A percentile compares a stretch with the other conserved stretches of the same genome.
phyloP scores from a whole-genome alignment of 148 eudicot species.

The Rhododendron ferrugineum region DNA sequence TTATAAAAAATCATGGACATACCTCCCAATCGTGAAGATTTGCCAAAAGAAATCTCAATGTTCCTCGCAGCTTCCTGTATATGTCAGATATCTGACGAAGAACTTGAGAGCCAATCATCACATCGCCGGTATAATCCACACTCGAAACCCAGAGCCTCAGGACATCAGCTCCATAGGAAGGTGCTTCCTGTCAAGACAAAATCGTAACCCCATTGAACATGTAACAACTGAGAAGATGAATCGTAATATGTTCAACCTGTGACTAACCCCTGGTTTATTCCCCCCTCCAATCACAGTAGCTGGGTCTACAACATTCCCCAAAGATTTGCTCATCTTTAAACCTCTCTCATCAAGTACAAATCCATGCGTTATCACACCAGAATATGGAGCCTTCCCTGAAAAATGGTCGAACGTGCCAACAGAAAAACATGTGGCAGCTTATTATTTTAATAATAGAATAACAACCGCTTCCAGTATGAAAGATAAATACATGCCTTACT shows the following conservation, averaged over 20 bases:
- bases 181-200: constrained; percentile 39
- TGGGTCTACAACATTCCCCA: constrained; percentile 99
- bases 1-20: constrained; percentile 11
- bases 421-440: not conserved
- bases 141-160: constrained; percentile 99
- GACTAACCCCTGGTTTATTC: constrained; percentile 55
- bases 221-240: not conserved
- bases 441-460: not conserved
- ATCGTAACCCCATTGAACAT: not conserved
- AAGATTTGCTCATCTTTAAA: constrained; percentile 94
- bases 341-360: constrained; percentile 98
- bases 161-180: constrained; percentile 94
- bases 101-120: constrained; percentile 77
- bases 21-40: constrained; percentile 94
- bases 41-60: constrained; percentile 88
- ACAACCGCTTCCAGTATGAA: not conserved
- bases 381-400: constrained; percentile 89
- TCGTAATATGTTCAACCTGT: constrained; percentile 7
- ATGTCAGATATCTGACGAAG: constrained; percentile 98
- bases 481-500: not conserved
- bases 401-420: not conserved
- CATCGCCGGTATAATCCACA: constrained; percentile 92
- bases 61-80: constrained; percentile 93
- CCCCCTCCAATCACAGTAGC: constrained; percentile 80
- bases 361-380: constrained; percentile 87